These are phyloP conservation scores for Licmophora abbreviata DNA, from an alignment of 108 stramenopile genomes.

Conservation along the genomic window DNA sequence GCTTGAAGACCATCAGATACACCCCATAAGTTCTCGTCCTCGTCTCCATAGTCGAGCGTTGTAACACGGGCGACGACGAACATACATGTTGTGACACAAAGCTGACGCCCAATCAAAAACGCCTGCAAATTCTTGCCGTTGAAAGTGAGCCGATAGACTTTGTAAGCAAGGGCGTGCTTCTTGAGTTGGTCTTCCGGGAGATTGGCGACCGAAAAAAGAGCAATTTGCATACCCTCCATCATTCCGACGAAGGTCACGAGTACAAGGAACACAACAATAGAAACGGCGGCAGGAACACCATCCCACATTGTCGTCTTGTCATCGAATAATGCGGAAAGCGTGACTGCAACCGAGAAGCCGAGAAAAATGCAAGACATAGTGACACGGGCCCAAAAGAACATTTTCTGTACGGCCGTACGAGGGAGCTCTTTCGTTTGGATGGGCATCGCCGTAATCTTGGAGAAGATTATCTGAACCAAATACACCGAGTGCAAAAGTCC, in stretches of 20 bases:
- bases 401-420: slow-evolving; percentile 16
- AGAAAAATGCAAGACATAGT: slow-evolving; percentile 29
- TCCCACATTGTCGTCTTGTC: slow-evolving; percentile 50
- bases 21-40: slow-evolving; percentile 17
- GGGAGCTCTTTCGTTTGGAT: slow-evolving; percentile 45
- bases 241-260: slow-evolving; percentile 68
- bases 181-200: slow-evolving; percentile 18
- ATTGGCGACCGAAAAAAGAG: slow-evolving; percentile 71
- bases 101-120: slow-evolving; percentile 25
- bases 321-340: slow-evolving; percentile 33
- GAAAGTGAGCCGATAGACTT: slow-evolving; percentile 15
- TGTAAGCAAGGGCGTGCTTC: slow-evolving; percentile 3
- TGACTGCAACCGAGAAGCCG: slow-evolving; percentile 41
- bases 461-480: slow-evolving; percentile 17
- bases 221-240: slow-evolving; percentile 86
- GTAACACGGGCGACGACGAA: slow-evolving; percentile 26
- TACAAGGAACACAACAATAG: slow-evolving; percentile 62
- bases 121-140: slow-evolving; percentile 14
- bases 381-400: slow-evolving; percentile 50
- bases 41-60: slow-evolving; percentile 3
- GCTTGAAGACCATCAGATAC: slow-evolving; percentile 23
- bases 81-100: slow-evolving; percentile 15
- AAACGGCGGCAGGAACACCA: slow-evolving; percentile 34
- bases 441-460: slow-evolving; percentile 13
- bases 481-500: slow-evolving; percentile 25